Evolutionary conservation across 139 green algal species (phyloP), one percentile per base, ranked within the genome.

Genomic region (Gonium pectorale): DNA sequence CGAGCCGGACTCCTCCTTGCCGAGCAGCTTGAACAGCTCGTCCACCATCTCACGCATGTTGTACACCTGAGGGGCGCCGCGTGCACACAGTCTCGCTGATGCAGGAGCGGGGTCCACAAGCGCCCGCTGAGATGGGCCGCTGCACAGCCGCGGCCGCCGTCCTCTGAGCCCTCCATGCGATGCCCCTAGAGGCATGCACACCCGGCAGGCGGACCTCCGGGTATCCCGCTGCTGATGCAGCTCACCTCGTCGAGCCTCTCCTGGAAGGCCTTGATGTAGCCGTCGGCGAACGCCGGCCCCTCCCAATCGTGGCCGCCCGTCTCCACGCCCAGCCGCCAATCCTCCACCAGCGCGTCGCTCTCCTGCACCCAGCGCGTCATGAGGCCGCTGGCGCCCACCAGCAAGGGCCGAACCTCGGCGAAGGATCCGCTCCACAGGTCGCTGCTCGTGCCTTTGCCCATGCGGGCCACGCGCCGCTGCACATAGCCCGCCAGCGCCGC

Each of bases 41-140:
- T 94, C 90, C 54, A 94, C 86, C 31, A 89, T 86, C 40, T 96
- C 93, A 2, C 92, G 88, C 49, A 96, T 94, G 40, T 84, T 82
- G 69, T 92, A 93, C 3, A 94, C 77, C 90, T 93, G 79, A 22
- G 22, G 22, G 22, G 66, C 38, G n/a, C n/a, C n/a, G n/a, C n/a
- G n/a, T n/a, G n/a, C n/a, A n/a, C n/a, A n/a, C n/a, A n/a, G n/a
- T n/a, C n/a, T n/a, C n/a, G n/a, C n/a, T n/a, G n/a, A n/a, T n/a
- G n/a, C n/a, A n/a, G n/a, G n/a, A n/a, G n/a, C n/a, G n/a, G n/a
- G n/a, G n/a, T n/a, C n/a, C n/a, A n/a, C n/a, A n/a, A n/a, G n/a
- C n/a, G n/a, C n/a, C n/a, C n/a, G n/a, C n/a, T n/a, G n/a, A n/a
- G n/a, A n/a, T n/a, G n/a, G n/a, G n/a, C n/a, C n/a, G n/a, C n/a